Evolutionary conservation across 2,329 filamentous ascomycete species (phyloP).

Genomic region (Penicillium sp.): DNA sequence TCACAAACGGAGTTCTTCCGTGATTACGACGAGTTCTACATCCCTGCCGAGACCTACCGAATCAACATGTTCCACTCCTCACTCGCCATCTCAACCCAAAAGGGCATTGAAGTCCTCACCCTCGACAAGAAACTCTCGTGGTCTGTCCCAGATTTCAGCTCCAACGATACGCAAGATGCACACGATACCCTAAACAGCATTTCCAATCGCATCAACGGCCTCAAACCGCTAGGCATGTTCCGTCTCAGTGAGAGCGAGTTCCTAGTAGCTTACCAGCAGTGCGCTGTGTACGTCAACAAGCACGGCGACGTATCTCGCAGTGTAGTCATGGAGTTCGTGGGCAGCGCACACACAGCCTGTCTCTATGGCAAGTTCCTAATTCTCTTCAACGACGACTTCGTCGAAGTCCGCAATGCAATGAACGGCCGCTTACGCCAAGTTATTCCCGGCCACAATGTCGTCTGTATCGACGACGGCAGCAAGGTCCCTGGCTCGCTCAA

Average conservation of each 20-base stretch:
- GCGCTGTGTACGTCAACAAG: constrained; percentile 96
- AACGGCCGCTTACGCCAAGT: constrained; percentile 92
- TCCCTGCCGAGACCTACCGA: constrained; percentile 89
- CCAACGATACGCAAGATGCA: constrained; percentile 56
- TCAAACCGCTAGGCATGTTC: constrained; percentile 93
- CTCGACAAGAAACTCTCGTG: constrained; percentile 96
- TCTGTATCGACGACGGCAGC: constrained; percentile 79
- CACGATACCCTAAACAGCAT: constrained; percentile 73
- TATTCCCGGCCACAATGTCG: constrained; percentile 85
- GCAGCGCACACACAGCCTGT: constrained; percentile 80
- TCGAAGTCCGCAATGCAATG: constrained; percentile 94
- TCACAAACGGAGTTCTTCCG: constrained; percentile 93
- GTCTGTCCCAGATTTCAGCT: constrained; percentile 77
- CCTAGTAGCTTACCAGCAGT: constrained; percentile 89
- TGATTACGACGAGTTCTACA: constrained; percentile 98
- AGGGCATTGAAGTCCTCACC: constrained; percentile 93
- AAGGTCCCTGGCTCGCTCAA: constrained; percentile 39
- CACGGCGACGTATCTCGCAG: constrained; percentile 91
- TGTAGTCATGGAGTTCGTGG: constrained; percentile 99
- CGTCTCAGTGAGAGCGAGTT: constrained; percentile 89
- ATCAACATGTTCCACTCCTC: constrained; percentile 96
- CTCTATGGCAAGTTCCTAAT: constrained; percentile 90
- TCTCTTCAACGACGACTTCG: constrained; percentile 92
- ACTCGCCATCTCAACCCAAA: constrained; percentile 84
- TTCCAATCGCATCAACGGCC: constrained; percentile 74